Evolutionary conservation across 495 filamentous ascomycete species (phyloP).

Genomic region (Daldinia loculata): DNA sequence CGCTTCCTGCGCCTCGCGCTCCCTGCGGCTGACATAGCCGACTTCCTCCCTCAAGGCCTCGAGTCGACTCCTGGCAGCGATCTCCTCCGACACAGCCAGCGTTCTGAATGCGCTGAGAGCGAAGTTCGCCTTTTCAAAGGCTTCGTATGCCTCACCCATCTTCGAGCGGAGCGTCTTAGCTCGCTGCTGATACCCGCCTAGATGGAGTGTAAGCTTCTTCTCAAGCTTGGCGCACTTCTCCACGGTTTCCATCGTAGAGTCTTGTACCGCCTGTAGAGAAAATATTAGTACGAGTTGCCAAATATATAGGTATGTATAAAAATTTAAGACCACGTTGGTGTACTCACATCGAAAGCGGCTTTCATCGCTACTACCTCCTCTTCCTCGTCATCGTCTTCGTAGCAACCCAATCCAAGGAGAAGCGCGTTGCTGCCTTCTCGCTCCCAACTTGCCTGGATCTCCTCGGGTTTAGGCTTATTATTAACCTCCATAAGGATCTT

Average conservation of each 20-base stretch:
- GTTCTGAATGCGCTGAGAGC: slow-evolving; percentile 80
- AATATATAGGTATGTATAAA: not conserved
- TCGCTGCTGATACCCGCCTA: slow-evolving; percentile 90
- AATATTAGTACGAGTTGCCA: slow-evolving; percentile 45
- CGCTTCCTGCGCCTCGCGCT: slow-evolving; percentile 89
- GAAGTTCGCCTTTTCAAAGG: slow-evolving; percentile 73
- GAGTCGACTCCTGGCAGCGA: slow-evolving; percentile 74
- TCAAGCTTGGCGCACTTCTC: slow-evolving; percentile 85
- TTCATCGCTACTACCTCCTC: slow-evolving; percentile 68
- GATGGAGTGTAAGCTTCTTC: slow-evolving; percentile 88
- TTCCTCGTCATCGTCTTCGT: slow-evolving; percentile 75
- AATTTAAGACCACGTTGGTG: not conserved
- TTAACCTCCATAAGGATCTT: slow-evolving; percentile 78
- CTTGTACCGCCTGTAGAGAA: slow-evolving; percentile 69
- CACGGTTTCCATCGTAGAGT: slow-evolving; percentile 73
- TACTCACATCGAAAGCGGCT: slow-evolving; percentile 71
- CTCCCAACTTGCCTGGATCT: slow-evolving; percentile 74
- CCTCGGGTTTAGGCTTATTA: slow-evolving; percentile 63
- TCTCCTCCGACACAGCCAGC: slow-evolving; percentile 78
- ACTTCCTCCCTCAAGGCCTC: slow-evolving; percentile 85
- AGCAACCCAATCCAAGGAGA: slow-evolving; percentile 80
- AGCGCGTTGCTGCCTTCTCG: slow-evolving; percentile 64
- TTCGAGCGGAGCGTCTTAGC: slow-evolving; percentile 82
- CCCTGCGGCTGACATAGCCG: slow-evolving; percentile 78
- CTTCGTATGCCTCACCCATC: slow-evolving; percentile 79